phyloP scores from a whole-genome alignment of 2,329 filamentous ascomycete species.

The Claviceps spartinae region DNA sequence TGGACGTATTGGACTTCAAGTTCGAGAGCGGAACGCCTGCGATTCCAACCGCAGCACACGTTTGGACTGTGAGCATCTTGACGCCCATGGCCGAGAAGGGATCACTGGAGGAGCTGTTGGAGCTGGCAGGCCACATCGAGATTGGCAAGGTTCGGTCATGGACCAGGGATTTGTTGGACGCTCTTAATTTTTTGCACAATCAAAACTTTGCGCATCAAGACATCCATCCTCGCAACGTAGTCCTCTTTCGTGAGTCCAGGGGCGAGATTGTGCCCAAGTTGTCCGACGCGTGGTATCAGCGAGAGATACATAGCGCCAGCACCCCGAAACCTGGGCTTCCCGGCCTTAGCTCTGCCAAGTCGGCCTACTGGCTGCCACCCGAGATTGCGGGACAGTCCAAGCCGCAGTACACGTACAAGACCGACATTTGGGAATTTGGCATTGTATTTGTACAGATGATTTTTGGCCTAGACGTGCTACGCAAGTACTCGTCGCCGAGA shows the following conservation, averaged over 20 bases:
- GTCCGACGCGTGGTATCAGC: conserved; percentile 59
- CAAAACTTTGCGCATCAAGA: conserved; percentile 74
- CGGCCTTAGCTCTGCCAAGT: conserved; percentile 49
- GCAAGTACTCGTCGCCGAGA: conserved; percentile 67
- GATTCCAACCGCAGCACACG: conserved; percentile 21
- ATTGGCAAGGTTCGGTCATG: conserved; percentile 69
- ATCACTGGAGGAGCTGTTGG: conserved; percentile 67
- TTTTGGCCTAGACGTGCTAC: conserved; percentile 65
- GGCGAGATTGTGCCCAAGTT: conserved; percentile 63
- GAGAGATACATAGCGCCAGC: conserved; percentile 49
- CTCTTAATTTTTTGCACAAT: conserved; percentile 73
- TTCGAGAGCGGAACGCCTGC: conserved; percentile 43
- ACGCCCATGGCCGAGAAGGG: conserved; percentile 70
- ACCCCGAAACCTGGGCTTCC: conserved; percentile 38
- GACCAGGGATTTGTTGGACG: conserved; percentile 86
- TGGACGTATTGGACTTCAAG: conserved; percentile 72
- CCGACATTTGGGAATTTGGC: conserved; percentile 91
- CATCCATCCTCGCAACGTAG: conserved; percentile 66
- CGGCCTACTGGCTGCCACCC: conserved; percentile 71
- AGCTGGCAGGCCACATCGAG: conserved; percentile 61
- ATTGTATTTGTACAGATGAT: conserved; percentile 89
- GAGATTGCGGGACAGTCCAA: conserved; percentile 54
- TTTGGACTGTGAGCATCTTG: conserved; percentile 64
- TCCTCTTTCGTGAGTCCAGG: conserved; percentile 56
- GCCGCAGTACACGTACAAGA: conserved; percentile 57